Evolutionary conservation across 2,329 filamentous ascomycete genomes (phyloP).

Genomic region (Hypomyces rosellus): DNA sequence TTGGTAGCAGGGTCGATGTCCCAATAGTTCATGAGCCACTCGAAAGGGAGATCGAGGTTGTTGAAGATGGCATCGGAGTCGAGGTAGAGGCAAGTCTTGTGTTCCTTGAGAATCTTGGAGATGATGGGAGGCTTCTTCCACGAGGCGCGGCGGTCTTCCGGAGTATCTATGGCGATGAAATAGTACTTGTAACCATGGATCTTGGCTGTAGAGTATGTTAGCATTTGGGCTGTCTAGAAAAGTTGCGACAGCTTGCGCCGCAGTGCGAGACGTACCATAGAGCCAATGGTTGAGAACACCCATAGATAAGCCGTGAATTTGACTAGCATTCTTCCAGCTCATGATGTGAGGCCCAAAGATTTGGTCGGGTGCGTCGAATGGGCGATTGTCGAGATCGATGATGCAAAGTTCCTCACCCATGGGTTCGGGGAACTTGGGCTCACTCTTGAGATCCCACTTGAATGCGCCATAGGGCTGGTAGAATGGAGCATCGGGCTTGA

Average conservation of each 20-base stretch:
- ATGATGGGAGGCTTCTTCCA: constrained; percentile 41
- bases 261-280: constrained; percentile 26
- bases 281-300: constrained; percentile 40
- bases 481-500: constrained; percentile 18
- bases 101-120: constrained; percentile 35
- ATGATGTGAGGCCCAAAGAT: constrained; percentile 30
- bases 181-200: constrained; percentile 44
- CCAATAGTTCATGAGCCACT: constrained; percentile 45
- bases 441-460: constrained; percentile 24
- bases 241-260: neutral
- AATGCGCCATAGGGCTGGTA: constrained; percentile 29
- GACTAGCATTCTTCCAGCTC: constrained; percentile 27
- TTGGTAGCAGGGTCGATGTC: constrained; percentile 31
- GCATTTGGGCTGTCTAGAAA: neutral
- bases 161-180: constrained; percentile 33
- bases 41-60: constrained; percentile 37
- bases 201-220: constrained; percentile 24
- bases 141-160: constrained; percentile 36
- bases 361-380: constrained; percentile 29
- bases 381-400: constrained; percentile 39
- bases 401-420: constrained; percentile 37
- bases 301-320: constrained; percentile 32
- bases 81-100: constrained; percentile 37
- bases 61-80: constrained; percentile 41
- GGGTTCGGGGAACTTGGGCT: constrained; percentile 24